These are phyloP conservation scores for Ogataea neopini DNA, from an alignment of 805 yeast species.

Conservation along the genomic window DNA sequence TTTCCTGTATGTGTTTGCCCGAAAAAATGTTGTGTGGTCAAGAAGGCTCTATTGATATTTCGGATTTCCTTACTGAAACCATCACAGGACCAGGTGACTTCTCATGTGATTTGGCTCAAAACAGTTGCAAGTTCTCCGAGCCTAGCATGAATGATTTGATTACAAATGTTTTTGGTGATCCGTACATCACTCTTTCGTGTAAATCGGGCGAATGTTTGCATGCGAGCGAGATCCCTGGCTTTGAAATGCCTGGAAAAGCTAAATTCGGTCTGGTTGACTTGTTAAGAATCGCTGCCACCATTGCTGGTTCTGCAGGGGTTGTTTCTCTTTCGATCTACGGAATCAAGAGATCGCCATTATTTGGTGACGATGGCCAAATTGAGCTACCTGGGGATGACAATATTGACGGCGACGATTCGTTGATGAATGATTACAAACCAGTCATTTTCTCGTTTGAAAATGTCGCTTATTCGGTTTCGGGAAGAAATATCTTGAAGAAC, in stretches of 20 bases:
- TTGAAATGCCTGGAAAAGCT: slow-evolving; percentile 60
- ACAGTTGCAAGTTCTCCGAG: slow-evolving; percentile 79
- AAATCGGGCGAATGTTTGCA: slow-evolving; percentile 90
- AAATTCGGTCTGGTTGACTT: slow-evolving; percentile 48
- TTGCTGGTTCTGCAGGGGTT: slow-evolving; percentile 44
- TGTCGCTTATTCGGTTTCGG: slow-evolving; percentile 60
- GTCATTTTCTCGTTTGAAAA: slow-evolving; percentile 76
- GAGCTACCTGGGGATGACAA: slow-evolving; percentile 29
- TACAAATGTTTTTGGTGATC: slow-evolving; percentile 91
- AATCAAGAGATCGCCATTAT: slow-evolving; percentile 63
- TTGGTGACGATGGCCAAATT: slow-evolving; percentile 36
- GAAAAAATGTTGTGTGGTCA: slow-evolving; percentile 94
- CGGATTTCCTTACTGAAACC: slow-evolving; percentile 88
- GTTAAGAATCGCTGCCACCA: slow-evolving; percentile 45
- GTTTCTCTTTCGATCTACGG: slow-evolving; percentile 46
- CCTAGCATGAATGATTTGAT: slow-evolving; percentile 96
- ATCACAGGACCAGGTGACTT: slow-evolving; percentile 94
- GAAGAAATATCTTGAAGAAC: slow-evolving; percentile 54
- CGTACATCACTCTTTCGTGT: slow-evolving; percentile 79
- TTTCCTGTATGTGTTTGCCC: slow-evolving; percentile 87
- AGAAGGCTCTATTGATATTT: slow-evolving; percentile 89
- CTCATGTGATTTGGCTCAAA: slow-evolving; percentile 65
- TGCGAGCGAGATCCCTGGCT: slow-evolving; percentile 91
- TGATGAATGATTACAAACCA: slow-evolving; percentile 58
- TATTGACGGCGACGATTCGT: slow-evolving; percentile 37